phyloP scores from a whole-genome alignment of 2,329 filamentous ascomycete genomes.

The Colletotrichum lupini region DNA sequence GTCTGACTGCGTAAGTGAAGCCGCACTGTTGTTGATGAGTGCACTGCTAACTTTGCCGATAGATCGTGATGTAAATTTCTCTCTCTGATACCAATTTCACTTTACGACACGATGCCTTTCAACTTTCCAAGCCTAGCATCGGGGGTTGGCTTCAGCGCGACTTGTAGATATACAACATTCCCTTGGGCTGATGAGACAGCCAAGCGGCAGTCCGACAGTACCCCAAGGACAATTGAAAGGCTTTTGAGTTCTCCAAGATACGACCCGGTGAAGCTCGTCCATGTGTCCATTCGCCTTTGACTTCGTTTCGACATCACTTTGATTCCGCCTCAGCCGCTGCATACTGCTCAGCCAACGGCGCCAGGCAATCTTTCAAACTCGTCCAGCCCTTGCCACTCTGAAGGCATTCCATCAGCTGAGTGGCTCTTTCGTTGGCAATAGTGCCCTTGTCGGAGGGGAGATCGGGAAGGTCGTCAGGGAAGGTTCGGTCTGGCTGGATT shows the following conservation, averaged over 20 bases:
- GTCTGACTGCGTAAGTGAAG: conserved; percentile 83
- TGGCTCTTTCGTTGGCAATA: conserved; percentile 13
- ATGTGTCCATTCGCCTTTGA: neutral
- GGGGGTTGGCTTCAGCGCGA: conserved; percentile 10
- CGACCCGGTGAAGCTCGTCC: neutral
- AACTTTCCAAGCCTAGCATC: conserved; percentile 15
- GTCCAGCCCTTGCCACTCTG: conserved; percentile 9
- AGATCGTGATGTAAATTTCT: conserved; percentile 34
- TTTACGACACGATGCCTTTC: conserved; percentile 30
- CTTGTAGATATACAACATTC: conserved; percentile 24
- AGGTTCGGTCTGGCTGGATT: neutral
- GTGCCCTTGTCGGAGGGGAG: conserved; percentile 14
- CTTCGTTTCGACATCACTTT: neutral
- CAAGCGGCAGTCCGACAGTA: conserved; percentile 17
- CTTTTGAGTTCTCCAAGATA: neutral
- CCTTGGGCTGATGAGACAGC: neutral
- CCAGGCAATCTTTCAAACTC: conserved; percentile 5
- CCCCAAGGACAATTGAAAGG: conserved; percentile 14
- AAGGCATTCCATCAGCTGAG: neutral
- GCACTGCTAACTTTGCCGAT: neutral
- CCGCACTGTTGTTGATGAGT: neutral
- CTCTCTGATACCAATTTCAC: conserved; percentile 29
- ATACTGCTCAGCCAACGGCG: conserved; percentile 8
- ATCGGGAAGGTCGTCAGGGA: conserved; percentile 13
- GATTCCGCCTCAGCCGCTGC: neutral